These are phyloP conservation scores for Chondrus crispus DNA, from an alignment of 23 red algal genomes.

Conservation along the genomic window DNA sequence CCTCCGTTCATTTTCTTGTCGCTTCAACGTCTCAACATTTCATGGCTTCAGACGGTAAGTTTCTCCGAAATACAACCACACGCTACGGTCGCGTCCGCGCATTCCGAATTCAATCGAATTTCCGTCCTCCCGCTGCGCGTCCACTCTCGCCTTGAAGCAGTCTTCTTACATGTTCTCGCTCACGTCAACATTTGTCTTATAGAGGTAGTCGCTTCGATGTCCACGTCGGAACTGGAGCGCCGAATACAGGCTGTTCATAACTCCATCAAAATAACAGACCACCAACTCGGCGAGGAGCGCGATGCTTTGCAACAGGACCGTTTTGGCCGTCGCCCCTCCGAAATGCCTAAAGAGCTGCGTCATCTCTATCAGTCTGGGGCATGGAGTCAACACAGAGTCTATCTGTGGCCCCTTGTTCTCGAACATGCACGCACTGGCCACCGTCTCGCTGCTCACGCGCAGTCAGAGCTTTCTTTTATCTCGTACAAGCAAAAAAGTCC, in stretches of 20 bases:
- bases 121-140: too few relatives aligned
- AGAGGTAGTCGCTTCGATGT: too few relatives aligned
- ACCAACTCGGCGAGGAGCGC: constrained; percentile 24
- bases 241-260: constrained; percentile 26
- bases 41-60: too few relatives aligned
- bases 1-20: too few relatives aligned
- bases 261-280: constrained; percentile 36
- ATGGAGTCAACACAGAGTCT: constrained; percentile 44
- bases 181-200: too few relatives aligned
- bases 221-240: too few relatives aligned
- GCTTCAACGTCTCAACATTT: too few relatives aligned
- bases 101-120: too few relatives aligned
- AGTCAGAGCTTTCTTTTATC: neutral
- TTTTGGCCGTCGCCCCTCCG: constrained; percentile 33
- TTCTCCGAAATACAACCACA: too few relatives aligned
- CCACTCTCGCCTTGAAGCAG: too few relatives aligned
- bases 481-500: neutral
- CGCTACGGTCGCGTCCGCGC: too few relatives aligned
- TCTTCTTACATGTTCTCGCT: too few relatives aligned
- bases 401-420: constrained; percentile 52
- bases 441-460: constrained; percentile 2
- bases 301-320: constrained; percentile 28
- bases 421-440: constrained; percentile 17
- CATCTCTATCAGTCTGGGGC: constrained; percentile 27
- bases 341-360: constrained; percentile 53